Evolutionary conservation across 2,329 filamentous ascomycete genomes (phyloP).

Genomic region (Fusarium devonianum): DNA sequence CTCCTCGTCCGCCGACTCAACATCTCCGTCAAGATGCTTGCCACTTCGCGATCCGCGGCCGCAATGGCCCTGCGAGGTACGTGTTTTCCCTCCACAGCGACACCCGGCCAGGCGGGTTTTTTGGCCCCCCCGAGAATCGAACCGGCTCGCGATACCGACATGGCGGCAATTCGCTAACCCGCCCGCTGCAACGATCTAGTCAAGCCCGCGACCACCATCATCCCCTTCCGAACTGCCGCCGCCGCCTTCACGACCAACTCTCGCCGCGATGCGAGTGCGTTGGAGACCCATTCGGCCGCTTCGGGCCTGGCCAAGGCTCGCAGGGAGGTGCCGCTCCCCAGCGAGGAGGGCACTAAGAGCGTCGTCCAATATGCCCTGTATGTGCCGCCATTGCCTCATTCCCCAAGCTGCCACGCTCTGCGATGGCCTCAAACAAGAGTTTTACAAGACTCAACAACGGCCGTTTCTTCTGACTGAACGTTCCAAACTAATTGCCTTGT

Average conservation of each 20-base stretch:
- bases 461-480: neutral
- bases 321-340: constrained; percentile 77
- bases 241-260: constrained; percentile 72
- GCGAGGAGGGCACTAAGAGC: constrained; percentile 81
- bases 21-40: constrained; percentile 51
- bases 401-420: no score
- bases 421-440: neutral
- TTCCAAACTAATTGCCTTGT: constrained; percentile 3
- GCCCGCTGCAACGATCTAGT: constrained; percentile 52
- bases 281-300: constrained; percentile 62
- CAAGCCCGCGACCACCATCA: constrained; percentile 69
- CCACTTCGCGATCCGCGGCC: constrained; percentile 59
- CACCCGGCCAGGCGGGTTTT: constrained; percentile 33
- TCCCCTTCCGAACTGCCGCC: constrained; percentile 69
- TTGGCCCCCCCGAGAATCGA: constrained; percentile 27
- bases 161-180: constrained; percentile 9
- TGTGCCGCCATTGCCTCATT: no score
- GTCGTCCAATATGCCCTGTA: constrained; percentile 87
- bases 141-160: constrained; percentile 9
- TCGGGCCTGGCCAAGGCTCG: constrained; percentile 62
- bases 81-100: constrained; percentile 37
- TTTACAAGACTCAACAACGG: neutral
- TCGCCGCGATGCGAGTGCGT: constrained; percentile 66
- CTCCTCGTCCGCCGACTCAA: constrained; percentile 26
- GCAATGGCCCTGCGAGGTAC: constrained; percentile 61